Conservation (phyloP, 805 yeast species). For the Brettanomyces anomalus region DNA sequence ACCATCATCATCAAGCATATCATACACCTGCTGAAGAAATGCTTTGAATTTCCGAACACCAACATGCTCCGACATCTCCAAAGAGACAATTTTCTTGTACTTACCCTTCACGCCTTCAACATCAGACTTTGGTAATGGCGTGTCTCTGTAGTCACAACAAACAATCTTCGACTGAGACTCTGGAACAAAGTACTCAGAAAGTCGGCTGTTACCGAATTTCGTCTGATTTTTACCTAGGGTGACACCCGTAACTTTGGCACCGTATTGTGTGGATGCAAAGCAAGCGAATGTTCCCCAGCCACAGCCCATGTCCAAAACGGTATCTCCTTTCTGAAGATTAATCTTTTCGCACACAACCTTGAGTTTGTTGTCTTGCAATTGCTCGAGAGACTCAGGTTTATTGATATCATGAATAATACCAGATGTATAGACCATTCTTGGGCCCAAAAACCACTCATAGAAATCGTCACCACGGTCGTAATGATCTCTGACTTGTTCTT, state of each 20-base stretch:
- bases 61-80: conserved; percentile 96
- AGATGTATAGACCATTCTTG: conserved; percentile 89
- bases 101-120: conserved; percentile 32
- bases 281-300: conserved; percentile 95
- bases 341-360: conserved; percentile 83
- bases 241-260: conserved; percentile 82
- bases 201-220: conserved; percentile 71
- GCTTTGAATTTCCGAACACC: conserved; percentile 77
- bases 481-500: conserved; percentile 92
- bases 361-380: conserved; percentile 83
- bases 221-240: conserved; percentile 90
- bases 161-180: conserved; percentile 64
- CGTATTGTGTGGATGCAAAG: conserved; percentile 71
- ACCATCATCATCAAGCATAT: conserved; percentile 89
- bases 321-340: conserved; percentile 62
- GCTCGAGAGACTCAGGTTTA: conserved; percentile 64
- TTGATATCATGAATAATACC: conserved; percentile 71
- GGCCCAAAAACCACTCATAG: conserved; percentile 89
- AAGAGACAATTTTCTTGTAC: conserved; percentile 81
- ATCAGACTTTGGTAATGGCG: conserved; percentile 55
- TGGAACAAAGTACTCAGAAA: conserved; percentile 59
- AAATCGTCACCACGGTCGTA: conserved; percentile 96
- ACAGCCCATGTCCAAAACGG: conserved; percentile 78
- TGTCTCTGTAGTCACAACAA: conserved; percentile 84
- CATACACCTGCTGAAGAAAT: conserved; percentile 72